Conservation (phyloP, 2,329 filamentous ascomycete genomes). For the Curvularia spicifera region DNA sequence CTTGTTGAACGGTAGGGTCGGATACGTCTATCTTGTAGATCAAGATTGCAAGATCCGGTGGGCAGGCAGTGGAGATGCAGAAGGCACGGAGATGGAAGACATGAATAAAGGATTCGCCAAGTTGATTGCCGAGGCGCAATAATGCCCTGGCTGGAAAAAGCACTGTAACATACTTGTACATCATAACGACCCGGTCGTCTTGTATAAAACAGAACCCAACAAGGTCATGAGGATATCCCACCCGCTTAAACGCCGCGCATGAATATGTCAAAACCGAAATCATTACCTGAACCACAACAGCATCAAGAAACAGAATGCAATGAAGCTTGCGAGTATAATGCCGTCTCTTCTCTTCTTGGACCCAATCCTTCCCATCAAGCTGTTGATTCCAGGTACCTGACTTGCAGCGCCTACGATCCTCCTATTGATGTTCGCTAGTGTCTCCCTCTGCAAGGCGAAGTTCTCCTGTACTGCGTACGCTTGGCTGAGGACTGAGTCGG, state of each 20-base stretch:
- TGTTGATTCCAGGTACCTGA: conserved; percentile 91
- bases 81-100: conserved; percentile 69
- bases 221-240: conserved; percentile 38
- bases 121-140: conserved; percentile 56
- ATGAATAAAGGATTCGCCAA: conserved; percentile 69
- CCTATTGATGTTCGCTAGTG: conserved; percentile 84
- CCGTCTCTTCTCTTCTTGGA: conserved; percentile 94
- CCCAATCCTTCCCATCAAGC: conserved; percentile 88
- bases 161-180: conserved; percentile 40
- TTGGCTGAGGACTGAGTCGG: conserved; percentile 89
- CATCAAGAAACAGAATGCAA: conserved; percentile 88
- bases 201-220: conserved; percentile 20
- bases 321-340: conserved; percentile 88
- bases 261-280: conserved; percentile 8
- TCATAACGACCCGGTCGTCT: conserved; percentile 28
- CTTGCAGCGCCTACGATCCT: conserved; percentile 88
- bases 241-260: conserved; percentile 31
- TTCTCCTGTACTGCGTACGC: conserved; percentile 96
- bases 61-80: conserved; percentile 80
- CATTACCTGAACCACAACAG: conserved; percentile 66
- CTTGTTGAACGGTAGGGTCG: conserved; percentile 87
- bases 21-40: conserved; percentile 92
- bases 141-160: conserved; percentile 1
- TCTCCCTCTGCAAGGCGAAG: conserved; percentile 87
- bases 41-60: conserved; percentile 87